A percentile compares a stretch with the other conserved stretches of the same genome.
Evolutionary conservation across 192 early-diverging fungal genomes (phyloP).

Genomic region (Ambispora gerdemannii): DNA sequence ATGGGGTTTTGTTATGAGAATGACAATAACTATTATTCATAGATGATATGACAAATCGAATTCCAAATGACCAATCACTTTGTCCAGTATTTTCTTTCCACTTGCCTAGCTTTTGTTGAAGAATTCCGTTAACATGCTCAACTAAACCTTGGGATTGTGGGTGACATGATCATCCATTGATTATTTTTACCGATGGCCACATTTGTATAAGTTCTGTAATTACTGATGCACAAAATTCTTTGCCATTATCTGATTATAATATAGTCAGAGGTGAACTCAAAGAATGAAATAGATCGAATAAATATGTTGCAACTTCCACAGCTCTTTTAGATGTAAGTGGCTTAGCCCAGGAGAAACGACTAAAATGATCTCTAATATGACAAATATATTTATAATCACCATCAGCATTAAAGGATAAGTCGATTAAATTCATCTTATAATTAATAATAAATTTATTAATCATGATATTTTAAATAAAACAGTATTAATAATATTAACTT

Average conservation of each 20-base stretch:
- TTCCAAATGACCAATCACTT: neutral
- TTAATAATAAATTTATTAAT: no score
- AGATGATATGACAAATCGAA: neutral
- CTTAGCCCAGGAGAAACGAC: neutral
- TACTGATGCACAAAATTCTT: neutral
- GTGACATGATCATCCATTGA: neutral
- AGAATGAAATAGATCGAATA: no score
- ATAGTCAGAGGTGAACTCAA: neutral
- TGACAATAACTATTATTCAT: neutral
- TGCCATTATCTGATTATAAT: neutral
- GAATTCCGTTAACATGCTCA: neutral
- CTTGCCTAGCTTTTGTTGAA: neutral
- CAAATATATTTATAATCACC: neutral
- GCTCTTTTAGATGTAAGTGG: neutral
- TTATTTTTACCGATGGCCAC: neutral
- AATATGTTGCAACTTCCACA: no score
- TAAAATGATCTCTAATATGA: neutral
- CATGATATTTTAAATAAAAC: no score
- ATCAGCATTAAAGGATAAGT: neutral
- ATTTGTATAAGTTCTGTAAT: conserved; percentile 8
- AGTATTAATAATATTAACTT: no score
- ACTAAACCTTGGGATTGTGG: neutral
- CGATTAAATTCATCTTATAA: neutral
- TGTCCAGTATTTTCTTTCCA: neutral
- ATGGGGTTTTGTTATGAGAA: neutral